phyloP scores from a whole-genome alignment of 2,329 filamentous ascomycete genomes.

The Calonectria ilicicola region DNA sequence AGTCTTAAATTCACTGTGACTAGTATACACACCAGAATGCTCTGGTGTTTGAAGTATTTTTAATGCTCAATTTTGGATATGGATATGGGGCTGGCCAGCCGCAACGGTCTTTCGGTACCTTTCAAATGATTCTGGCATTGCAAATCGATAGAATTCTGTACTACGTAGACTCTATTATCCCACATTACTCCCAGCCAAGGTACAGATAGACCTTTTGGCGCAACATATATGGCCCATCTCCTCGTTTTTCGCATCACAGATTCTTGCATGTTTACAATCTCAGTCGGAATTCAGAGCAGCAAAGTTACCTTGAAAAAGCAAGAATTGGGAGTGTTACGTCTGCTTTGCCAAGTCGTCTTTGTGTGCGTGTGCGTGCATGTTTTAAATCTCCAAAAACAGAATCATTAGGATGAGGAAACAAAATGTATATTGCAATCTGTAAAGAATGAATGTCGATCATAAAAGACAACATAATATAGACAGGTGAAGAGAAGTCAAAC shows the following conservation, averaged over 20 bases:
- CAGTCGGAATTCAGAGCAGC: no score
- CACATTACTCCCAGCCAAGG: no score
- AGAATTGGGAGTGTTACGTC: background rate
- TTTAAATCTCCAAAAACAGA: no score
- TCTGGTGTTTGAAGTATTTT: background rate
- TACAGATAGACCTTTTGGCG: no score
- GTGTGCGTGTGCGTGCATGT: no score
- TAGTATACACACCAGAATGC: background rate
- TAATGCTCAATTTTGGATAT: background rate
- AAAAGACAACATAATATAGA: constrained; percentile 14
- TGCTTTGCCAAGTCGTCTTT: background rate
- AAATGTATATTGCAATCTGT: background rate
- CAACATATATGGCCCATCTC: no score
- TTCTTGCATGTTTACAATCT: no score
- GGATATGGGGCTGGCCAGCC: no score
- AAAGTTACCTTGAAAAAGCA: background rate
- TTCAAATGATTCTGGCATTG: no score
- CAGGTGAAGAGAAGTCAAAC: constrained; percentile 10
- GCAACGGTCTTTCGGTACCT: background rate
- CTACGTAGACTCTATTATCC: no score
- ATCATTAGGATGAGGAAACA: background rate
- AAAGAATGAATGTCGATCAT: constrained; percentile 3
- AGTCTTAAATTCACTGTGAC: background rate
- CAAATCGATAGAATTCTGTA: no score
- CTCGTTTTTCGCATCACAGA: no score